A percentile compares a stretch with the other conserved stretches of the same genome.
These are phyloP conservation scores for Gossypium longicalyx DNA, from an alignment of 345 rosid species.

Conservation along the genomic window DNA sequence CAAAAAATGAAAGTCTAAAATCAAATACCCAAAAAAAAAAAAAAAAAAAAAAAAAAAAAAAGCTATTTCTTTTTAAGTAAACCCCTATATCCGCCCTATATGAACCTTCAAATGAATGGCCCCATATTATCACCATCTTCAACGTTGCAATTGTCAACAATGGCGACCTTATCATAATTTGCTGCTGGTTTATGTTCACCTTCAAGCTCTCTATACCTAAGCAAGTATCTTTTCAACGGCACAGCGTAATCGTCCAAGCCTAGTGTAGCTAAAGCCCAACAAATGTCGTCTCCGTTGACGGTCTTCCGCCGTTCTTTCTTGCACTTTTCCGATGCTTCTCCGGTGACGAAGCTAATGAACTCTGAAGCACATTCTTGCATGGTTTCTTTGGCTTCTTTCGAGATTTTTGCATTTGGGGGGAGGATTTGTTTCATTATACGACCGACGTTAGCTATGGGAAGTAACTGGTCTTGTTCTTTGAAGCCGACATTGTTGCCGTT, in stretches of 20 bases:
- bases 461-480: slow-evolving; percentile 32
- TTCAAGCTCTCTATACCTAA: slow-evolving; percentile 27
- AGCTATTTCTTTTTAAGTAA: background rate
- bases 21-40: background rate
- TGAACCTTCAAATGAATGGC: slow-evolving; percentile 3
- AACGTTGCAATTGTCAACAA: background rate
- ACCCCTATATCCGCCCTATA: background rate
- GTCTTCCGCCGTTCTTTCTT: slow-evolving; percentile 31
- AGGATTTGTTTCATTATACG: slow-evolving; percentile 34
- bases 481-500: slow-evolving; percentile 23
- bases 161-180: background rate
- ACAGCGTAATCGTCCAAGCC: slow-evolving; percentile 27
- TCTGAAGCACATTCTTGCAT: slow-evolving; percentile 38
- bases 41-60: background rate
- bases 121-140: background rate
- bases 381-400: slow-evolving; percentile 36
- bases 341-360: slow-evolving; percentile 31
- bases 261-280: slow-evolving; percentile 27
- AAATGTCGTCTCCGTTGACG: slow-evolving; percentile 30
- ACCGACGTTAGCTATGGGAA: slow-evolving; percentile 38
- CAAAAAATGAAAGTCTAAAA: background rate
- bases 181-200: slow-evolving; percentile 20
- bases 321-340: slow-evolving; percentile 36
- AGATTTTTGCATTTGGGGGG: slow-evolving; percentile 28
- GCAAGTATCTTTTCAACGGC: slow-evolving; percentile 25